Evolutionary conservation across 345 rosid genomes (phyloP), one percentile per base, ranked within the genome.

Genomic region (Gossypium anomalum): DNA sequence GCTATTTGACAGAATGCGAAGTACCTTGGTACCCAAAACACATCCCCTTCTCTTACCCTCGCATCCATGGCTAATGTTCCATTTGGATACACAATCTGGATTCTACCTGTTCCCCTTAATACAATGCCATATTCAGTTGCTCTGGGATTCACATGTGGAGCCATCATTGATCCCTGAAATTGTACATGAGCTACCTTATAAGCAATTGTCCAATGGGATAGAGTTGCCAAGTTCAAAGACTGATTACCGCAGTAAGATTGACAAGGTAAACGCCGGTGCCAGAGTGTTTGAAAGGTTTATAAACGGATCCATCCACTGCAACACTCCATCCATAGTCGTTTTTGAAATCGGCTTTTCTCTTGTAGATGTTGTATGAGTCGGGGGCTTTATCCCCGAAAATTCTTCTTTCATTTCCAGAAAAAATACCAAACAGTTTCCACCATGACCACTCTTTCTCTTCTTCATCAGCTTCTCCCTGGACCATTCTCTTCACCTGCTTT

Each of bases 61-160:
- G 78, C 70, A 43, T 88, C 83, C 87, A 88, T 57, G 13, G 98
- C 98, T 0, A 75, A 73, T 2, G 91, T 90, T 72, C 99, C 97
- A 49, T 95, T 91, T 2, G 99, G 98, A 74, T 59, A 78, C 43
- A 91, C 92, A 1, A 91, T 82, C 76, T 93, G 90, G 10, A 95
- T 83, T n/a, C 84, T 84, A 5, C 97, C 99, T 0, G 79, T 70
- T 55, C 99, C 99, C 0, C 82, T 77, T 76, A 87, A 62, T 10
- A 93, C 94, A 1, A 93, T 71, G 7, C 96, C 98, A n/a, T 88
- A 95, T 44, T 95, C 97, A 0, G 96, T 91, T 0, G 98, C 96
- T 4, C 80, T 85, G 15, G 98, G 96, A 77, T 95, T 95, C 82
- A 91, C 83, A 72, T 95, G 98, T 0, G 98, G 99, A n/a, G 96